phyloP scores from a whole-genome alignment of 768 basidiomycete species.

The Cystobasidium ongulense region DNA sequence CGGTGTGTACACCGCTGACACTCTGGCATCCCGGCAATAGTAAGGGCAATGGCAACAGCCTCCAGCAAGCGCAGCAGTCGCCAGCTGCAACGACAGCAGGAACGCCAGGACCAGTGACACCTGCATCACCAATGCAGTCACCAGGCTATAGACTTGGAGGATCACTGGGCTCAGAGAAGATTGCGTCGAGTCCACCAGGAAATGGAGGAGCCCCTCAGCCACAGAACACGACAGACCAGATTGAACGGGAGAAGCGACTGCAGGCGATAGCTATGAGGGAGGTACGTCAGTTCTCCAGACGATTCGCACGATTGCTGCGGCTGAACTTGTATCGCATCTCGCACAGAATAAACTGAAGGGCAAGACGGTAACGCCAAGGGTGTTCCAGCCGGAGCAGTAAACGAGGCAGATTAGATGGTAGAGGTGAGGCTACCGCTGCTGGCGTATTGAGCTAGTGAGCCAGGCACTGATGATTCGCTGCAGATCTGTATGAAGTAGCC shows the following conservation, averaged over 20 bases:
- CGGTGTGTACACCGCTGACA: not conserved
- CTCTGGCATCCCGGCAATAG: not conserved
- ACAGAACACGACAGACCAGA: not conserved
- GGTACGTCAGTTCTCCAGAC: not conserved
- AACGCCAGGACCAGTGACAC: not conserved
- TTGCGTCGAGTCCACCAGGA: not conserved
- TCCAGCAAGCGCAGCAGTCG: not conserved
- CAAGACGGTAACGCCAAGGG: not conserved
- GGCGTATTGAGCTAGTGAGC: too few species aligned
- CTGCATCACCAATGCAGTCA: not conserved
- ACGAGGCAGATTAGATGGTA: not conserved
- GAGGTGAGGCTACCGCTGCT: not conserved
- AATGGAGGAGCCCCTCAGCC: not conserved
- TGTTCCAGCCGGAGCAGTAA: not conserved
- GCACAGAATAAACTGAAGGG: not conserved
- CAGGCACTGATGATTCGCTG: too few species aligned
- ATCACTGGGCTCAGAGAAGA: not conserved
- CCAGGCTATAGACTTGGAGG: conserved; percentile 1
- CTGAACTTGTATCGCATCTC: not conserved
- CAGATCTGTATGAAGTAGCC: too few species aligned
- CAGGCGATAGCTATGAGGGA: not conserved
- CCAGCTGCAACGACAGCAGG: not conserved
- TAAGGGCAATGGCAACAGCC: not conserved
- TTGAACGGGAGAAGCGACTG: not conserved
- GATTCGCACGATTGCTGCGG: not conserved